Evolutionary conservation across 495 filamentous ascomycete genomes (phyloP).

Genomic region (Aspergillus homomorphus): DNA sequence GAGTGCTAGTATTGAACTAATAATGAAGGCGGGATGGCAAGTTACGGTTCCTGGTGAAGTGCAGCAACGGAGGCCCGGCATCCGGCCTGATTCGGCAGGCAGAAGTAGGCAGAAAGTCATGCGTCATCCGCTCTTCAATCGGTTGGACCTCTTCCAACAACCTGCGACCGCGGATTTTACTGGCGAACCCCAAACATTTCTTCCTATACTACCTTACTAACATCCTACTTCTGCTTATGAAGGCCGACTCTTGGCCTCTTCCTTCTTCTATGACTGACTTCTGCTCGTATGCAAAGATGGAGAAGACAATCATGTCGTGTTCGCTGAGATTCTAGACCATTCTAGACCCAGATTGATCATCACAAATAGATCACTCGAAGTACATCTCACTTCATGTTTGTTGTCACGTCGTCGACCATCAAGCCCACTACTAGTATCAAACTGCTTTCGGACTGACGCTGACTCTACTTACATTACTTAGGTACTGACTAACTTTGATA

Average conservation of each 20-base stretch:
- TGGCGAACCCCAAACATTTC: neutral
- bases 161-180: neutral
- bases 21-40: conserved; percentile 11
- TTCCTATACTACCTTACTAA: neutral
- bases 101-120: conserved; percentile 16
- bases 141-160: neutral
- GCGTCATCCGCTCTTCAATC: conserved; percentile 14
- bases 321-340: neutral
- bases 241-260: neutral
- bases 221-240: neutral
- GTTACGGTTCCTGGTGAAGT: conserved; percentile 19
- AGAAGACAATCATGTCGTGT: neutral
- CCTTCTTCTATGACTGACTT: too few species aligned
- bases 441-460: too few species aligned
- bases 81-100: conserved; percentile 14
- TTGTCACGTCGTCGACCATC: neutral
- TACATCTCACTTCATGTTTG: neutral
- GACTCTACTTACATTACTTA: too few species aligned
- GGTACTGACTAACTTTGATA: too few species aligned
- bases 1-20: conserved; percentile 5
- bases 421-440: too few species aligned
- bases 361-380: neutral
- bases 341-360: neutral
- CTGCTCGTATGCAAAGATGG: too few species aligned
- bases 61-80: conserved; percentile 12